These are phyloP conservation scores for Pseudofabraea citricarpa DNA, from an alignment of 2,329 filamentous ascomycete genomes.

Conservation along the genomic window DNA sequence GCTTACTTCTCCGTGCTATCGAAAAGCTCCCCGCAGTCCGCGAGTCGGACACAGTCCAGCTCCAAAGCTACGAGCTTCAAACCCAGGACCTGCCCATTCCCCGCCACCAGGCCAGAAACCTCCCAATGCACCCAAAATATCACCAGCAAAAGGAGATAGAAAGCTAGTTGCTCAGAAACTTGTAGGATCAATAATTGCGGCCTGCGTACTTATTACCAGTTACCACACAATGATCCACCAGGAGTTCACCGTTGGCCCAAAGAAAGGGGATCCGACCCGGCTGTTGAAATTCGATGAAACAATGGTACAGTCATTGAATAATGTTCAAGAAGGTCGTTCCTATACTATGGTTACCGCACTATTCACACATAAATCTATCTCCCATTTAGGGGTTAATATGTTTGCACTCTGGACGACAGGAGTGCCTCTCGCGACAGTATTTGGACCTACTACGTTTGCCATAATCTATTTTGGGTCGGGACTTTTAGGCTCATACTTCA, in stretches of 20 bases:
- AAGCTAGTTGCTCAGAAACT: neutral
- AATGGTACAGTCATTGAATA: slow-evolving; percentile 6
- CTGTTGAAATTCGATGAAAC: slow-evolving; percentile 1
- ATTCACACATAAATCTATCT: slow-evolving; percentile 23
- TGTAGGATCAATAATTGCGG: neutral
- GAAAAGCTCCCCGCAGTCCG: too few relatives aligned
- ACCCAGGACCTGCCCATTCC: too few relatives aligned
- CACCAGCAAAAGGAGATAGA: too few relatives aligned
- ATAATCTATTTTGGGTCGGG: slow-evolving; percentile 13
- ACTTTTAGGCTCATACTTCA: slow-evolving; percentile 3
- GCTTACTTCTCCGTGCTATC: too few relatives aligned
- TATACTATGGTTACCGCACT: slow-evolving; percentile 26
- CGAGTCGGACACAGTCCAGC: too few relatives aligned
- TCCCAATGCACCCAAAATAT: too few relatives aligned
- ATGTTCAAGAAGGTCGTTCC: slow-evolving; percentile 12
- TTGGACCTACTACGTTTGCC: slow-evolving; percentile 7
- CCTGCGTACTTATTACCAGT: neutral
- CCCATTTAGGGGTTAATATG: slow-evolving; percentile 28
- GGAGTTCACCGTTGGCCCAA: neutral
- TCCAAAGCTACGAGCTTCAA: too few relatives aligned
- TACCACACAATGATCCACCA: neutral
- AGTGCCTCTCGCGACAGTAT: slow-evolving; percentile 8
- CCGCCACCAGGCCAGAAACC: too few relatives aligned
- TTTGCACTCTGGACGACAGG: slow-evolving; percentile 21
- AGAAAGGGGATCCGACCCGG: neutral